These are phyloP conservation scores for Arthrobotrys sphaeroides DNA, from an alignment of 2,329 filamentous ascomycete genomes.

Conservation along the genomic window DNA sequence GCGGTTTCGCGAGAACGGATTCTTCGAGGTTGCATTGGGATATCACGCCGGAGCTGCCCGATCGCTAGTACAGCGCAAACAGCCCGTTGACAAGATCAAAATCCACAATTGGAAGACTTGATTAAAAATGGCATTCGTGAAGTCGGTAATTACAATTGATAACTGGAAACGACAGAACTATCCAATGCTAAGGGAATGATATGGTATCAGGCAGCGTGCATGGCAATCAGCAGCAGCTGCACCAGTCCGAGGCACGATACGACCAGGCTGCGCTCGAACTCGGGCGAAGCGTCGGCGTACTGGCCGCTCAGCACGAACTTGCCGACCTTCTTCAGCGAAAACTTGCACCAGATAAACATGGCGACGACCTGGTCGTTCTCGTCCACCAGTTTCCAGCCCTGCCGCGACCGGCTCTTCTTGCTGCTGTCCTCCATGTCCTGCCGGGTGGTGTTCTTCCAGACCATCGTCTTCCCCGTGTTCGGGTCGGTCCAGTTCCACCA, in stretches of 20 bases:
- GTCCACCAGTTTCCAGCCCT: slow-evolving; percentile 30
- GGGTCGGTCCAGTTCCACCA: slow-evolving; percentile 23
- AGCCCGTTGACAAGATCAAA: too few relatives aligned
- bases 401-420: slow-evolving; percentile 8
- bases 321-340: slow-evolving; percentile 22
- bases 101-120: too few relatives aligned
- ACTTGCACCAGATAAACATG: slow-evolving; percentile 33
- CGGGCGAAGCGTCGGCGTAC: background rate
- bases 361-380: slow-evolving; percentile 24
- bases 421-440: slow-evolving; percentile 23
- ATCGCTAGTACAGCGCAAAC: too few relatives aligned
- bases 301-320: slow-evolving; percentile 33
- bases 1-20: too few relatives aligned
- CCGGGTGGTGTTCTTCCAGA: slow-evolving; percentile 42
- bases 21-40: too few relatives aligned
- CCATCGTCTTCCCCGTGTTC: background rate
- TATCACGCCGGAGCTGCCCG: too few relatives aligned
- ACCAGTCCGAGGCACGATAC: slow-evolving; percentile 17
- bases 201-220: slow-evolving; percentile 4
- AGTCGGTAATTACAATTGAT: too few relatives aligned
- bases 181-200: background rate
- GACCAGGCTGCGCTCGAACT: slow-evolving; percentile 31
- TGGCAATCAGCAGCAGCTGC: background rate
- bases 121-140: too few relatives aligned
- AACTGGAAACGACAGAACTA: background rate